These are phyloP conservation scores for Exsudoporus frostii DNA, from an alignment of 768 basidiomycete genomes.

Conservation along the genomic window DNA sequence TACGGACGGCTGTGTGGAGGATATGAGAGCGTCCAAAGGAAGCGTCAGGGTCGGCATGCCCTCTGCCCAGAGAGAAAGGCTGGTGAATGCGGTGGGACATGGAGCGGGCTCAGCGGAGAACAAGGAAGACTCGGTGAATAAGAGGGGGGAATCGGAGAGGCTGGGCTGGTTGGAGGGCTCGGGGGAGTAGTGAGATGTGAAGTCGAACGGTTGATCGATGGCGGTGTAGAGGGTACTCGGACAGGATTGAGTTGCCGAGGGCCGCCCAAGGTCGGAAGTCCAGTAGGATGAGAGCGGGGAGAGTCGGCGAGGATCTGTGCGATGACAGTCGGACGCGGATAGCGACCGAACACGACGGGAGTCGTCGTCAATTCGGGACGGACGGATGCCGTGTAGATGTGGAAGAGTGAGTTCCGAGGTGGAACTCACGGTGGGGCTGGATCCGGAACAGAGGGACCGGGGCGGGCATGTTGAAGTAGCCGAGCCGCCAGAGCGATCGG, in stretches of 20 bases:
- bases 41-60: slow-evolving; percentile 64
- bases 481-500: slow-evolving; percentile 32
- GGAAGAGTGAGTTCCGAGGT: slow-evolving; percentile 26
- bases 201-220: slow-evolving; percentile 17
- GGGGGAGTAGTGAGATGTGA: slow-evolving; percentile 23
- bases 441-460: slow-evolving; percentile 24
- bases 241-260: slow-evolving; percentile 25
- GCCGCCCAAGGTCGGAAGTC: slow-evolving; percentile 24
- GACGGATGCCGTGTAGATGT: slow-evolving; percentile 19
- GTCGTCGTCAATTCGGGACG: slow-evolving; percentile 27
- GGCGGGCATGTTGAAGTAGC: slow-evolving; percentile 25
- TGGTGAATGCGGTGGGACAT: slow-evolving; percentile 33
- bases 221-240: slow-evolving; percentile 26
- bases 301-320: slow-evolving; percentile 32
- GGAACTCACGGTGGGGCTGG: slow-evolving; percentile 22
- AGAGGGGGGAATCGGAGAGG: slow-evolving; percentile 31
- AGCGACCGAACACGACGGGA: slow-evolving; percentile 31
- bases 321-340: slow-evolving; percentile 26
- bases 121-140: slow-evolving; percentile 25
- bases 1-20: slow-evolving; percentile 36
- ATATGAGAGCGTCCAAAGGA: slow-evolving; percentile 53
- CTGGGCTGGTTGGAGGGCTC: slow-evolving; percentile 19
- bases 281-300: slow-evolving; percentile 32
- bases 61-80: slow-evolving; percentile 57
- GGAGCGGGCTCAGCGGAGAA: slow-evolving; percentile 32